phyloP scores from a whole-genome alignment of 805 yeast genomes.

The Myxozyma mucilagina region DNA sequence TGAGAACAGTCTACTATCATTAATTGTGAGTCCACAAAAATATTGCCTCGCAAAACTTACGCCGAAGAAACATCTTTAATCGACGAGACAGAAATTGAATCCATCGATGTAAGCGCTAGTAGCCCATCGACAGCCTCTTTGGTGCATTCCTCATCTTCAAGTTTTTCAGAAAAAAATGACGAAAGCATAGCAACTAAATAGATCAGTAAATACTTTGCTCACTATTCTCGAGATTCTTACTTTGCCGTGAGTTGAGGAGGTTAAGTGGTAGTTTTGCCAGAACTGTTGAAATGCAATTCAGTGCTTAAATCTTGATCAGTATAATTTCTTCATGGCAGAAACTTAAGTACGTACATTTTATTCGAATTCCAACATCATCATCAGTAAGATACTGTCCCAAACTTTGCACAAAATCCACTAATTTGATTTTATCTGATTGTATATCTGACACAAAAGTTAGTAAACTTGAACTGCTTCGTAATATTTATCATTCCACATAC shows the following conservation, averaged over 20 bases:
- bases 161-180: slow-evolving; percentile 61
- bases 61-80: slow-evolving; percentile 39
- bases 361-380: slow-evolving; percentile 54
- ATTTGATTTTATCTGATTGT: slow-evolving; percentile 37
- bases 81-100: slow-evolving; percentile 43
- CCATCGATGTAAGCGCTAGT: slow-evolving; percentile 52
- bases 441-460: slow-evolving; percentile 28
- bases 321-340: background rate
- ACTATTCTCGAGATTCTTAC: slow-evolving; percentile 1
- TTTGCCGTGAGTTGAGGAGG: slow-evolving; percentile 44
- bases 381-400: slow-evolving; percentile 66
- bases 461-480: background rate
- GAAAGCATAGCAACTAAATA: slow-evolving; percentile 38
- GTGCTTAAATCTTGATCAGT: slow-evolving; percentile 37
- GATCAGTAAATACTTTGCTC: background rate
- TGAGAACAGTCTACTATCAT: slow-evolving; percentile 12
- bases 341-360: slow-evolving; percentile 38
- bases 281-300: slow-evolving; percentile 47
- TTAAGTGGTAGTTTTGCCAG: slow-evolving; percentile 39
- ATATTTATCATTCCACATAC: slow-evolving; percentile 1
- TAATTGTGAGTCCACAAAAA: background rate
- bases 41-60: slow-evolving; percentile 33
- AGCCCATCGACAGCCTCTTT: slow-evolving; percentile 58
- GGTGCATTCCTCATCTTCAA: slow-evolving; percentile 62
- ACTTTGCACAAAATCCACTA: slow-evolving; percentile 56